phyloP scores from a whole-genome alignment of 106 monocot genomes.

The Narthecium ossifragum region DNA sequence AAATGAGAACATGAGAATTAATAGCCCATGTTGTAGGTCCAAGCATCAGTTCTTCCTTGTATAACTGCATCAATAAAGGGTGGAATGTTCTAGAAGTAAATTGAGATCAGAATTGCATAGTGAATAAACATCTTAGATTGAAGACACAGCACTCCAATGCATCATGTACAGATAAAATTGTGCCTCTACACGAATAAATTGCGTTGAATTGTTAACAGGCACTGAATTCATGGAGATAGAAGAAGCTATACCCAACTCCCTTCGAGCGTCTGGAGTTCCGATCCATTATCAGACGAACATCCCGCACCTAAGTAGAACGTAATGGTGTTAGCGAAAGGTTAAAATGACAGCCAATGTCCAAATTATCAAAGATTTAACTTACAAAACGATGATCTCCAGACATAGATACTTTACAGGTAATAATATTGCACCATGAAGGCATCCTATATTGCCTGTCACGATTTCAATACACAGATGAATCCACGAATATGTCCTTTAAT shows the following conservation, averaged over 20 bases:
- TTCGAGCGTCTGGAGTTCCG: slow-evolving; percentile 84
- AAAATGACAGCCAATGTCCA: slow-evolving; percentile 3
- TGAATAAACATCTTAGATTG: too few relatives aligned
- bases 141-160: too few relatives aligned
- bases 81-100: too few relatives aligned
- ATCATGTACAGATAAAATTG: too few relatives aligned
- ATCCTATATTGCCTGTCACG: slow-evolving; percentile 10
- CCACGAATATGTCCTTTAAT: not conserved
- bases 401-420: slow-evolving; percentile 4
- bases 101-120: too few relatives aligned
- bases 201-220: too few relatives aligned
- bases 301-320: slow-evolving; percentile 49
- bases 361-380: slow-evolving; percentile 5
- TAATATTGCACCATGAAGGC: slow-evolving; percentile 22
- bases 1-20: too few relatives aligned
- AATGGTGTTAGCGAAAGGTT: not conserved
- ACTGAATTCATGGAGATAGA: too few relatives aligned
- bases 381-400: slow-evolving; percentile 5
- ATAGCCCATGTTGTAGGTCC: too few relatives aligned
- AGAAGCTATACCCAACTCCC: slow-evolving; percentile 70
- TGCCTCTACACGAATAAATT: too few relatives aligned
- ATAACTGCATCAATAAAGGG: too few relatives aligned
- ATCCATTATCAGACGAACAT: slow-evolving; percentile 92
- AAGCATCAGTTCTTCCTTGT: too few relatives aligned
- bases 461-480: slow-evolving; percentile 8